These are phyloP conservation scores for Saturnispora sanitii DNA, from an alignment of 805 yeast genomes.

Conservation along the genomic window DNA sequence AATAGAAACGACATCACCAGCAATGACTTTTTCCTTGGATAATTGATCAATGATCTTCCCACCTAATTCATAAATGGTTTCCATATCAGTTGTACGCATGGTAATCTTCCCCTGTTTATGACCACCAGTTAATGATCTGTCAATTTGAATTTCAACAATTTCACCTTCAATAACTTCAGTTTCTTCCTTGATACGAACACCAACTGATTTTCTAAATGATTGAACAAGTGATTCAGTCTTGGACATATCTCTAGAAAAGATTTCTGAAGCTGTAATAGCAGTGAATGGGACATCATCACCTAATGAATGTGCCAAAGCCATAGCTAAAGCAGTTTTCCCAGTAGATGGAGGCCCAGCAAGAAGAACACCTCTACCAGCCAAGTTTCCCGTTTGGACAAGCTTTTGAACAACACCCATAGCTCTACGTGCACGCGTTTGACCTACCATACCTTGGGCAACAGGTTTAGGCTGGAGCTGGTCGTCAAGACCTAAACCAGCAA, in stretches of 20 bases:
- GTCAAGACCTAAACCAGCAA: conserved; percentile 88
- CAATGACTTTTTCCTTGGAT: conserved; percentile 86
- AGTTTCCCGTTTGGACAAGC: conserved; percentile 79
- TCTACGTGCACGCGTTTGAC: conserved; percentile 67
- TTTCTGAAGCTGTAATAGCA: conserved; percentile 91
- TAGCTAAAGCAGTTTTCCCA: conserved; percentile 94
- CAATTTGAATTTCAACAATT: conserved; percentile 92
- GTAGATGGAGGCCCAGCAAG: conserved; percentile 98
- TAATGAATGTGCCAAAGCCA: conserved; percentile 90
- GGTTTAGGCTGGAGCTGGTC: conserved; percentile 78
- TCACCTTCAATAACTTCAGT: conserved; percentile 98
- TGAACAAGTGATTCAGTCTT: conserved; percentile 96
- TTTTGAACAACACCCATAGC: conserved; percentile 95
- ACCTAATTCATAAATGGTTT: conserved; percentile 65
- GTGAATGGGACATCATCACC: conserved; percentile 98
- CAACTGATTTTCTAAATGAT: conserved; percentile 92
- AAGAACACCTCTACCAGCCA: conserved; percentile 92
- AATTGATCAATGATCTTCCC: conserved; percentile 64
- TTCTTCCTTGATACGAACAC: conserved; percentile 90
- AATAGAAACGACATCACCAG: conserved; percentile 95
- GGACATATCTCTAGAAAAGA: conserved; percentile 92
- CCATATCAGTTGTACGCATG: conserved; percentile 78
- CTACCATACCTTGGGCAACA: conserved; percentile 83
- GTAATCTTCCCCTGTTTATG: conserved; percentile 74
- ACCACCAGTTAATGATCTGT: conserved; percentile 86